Percentiles rank a stretch among this genome's conserved stretches.
Conservation (phyloP, 371 early-diverging fungal species). For the Coemansia sp. region DNA sequence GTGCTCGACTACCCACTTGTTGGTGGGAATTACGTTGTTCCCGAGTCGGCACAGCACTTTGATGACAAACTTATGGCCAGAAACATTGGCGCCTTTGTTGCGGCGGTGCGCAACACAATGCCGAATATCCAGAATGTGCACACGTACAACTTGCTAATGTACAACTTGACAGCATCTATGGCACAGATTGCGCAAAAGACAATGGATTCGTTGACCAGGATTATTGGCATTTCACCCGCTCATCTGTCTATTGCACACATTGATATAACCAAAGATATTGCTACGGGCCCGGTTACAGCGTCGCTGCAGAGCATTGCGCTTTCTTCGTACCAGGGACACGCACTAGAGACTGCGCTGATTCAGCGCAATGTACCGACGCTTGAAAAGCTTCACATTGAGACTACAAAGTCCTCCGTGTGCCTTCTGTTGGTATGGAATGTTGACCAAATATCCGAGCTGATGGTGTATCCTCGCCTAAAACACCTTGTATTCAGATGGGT, state of each 20-base stretch:
- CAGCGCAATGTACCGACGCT: background rate
- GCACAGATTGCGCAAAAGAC: background rate
- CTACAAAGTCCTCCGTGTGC: background rate
- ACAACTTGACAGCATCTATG: background rate
- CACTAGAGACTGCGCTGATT: background rate
- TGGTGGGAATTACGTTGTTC: background rate
- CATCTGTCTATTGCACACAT: background rate
- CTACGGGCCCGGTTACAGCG: background rate
- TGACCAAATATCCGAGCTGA: background rate
- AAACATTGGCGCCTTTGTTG: background rate
- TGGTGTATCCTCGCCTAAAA: background rate
- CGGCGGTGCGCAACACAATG: background rate
- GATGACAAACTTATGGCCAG: background rate
- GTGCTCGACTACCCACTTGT: background rate
- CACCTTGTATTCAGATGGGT: background rate
- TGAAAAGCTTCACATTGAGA: background rate
- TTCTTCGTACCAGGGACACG: background rate
- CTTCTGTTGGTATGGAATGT: background rate
- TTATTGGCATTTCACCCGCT: background rate
- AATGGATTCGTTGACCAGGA: background rate
- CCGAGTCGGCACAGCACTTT: background rate
- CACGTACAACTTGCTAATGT: background rate
- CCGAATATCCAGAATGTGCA: background rate
- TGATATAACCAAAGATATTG: background rate
- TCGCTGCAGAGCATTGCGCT: background rate